phyloP scores from a whole-genome alignment of 768 basidiomycete species.

The Amanita muscaria region DNA sequence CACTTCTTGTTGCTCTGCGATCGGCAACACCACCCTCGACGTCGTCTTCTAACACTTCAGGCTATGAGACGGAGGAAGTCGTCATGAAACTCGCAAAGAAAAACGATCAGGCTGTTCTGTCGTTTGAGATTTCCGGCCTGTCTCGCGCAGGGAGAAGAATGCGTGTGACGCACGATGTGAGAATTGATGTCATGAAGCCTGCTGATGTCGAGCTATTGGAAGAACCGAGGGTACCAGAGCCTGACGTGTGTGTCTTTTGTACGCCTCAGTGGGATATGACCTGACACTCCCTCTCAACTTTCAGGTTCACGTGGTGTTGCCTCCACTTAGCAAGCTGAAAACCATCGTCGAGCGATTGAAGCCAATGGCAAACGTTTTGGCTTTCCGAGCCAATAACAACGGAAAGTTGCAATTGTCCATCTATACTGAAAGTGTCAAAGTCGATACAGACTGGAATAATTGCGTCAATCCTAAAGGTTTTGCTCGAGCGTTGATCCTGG shows the following conservation, averaged over 20 bases:
- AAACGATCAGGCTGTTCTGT: constrained; percentile 67
- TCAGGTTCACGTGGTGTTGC: constrained; percentile 72
- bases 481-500: constrained; percentile 14
- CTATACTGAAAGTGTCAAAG: constrained; percentile 62
- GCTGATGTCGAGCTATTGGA: constrained; percentile 60
- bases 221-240: constrained; percentile 81
- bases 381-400: constrained; percentile 56
- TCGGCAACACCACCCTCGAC: constrained; percentile 46
- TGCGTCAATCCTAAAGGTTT: constrained; percentile 56
- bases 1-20: constrained; percentile 64
- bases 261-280: not conserved
- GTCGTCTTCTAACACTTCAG: constrained; percentile 23
- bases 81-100: constrained; percentile 85
- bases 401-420: constrained; percentile 48
- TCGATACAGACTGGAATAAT: constrained; percentile 75
- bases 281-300: not conserved
- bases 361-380: constrained; percentile 60
- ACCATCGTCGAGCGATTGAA: constrained; percentile 69
- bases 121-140: constrained; percentile 63
- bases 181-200: constrained; percentile 73
- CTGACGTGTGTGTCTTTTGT: constrained; percentile 48
- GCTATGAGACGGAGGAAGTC: constrained; percentile 54
- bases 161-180: constrained; percentile 70
- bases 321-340: constrained; percentile 66
- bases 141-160: constrained; percentile 57